These are phyloP conservation scores for Stephania yunnanensis DNA, from an alignment of 164 flowering plant species.

Conservation along the genomic window DNA sequence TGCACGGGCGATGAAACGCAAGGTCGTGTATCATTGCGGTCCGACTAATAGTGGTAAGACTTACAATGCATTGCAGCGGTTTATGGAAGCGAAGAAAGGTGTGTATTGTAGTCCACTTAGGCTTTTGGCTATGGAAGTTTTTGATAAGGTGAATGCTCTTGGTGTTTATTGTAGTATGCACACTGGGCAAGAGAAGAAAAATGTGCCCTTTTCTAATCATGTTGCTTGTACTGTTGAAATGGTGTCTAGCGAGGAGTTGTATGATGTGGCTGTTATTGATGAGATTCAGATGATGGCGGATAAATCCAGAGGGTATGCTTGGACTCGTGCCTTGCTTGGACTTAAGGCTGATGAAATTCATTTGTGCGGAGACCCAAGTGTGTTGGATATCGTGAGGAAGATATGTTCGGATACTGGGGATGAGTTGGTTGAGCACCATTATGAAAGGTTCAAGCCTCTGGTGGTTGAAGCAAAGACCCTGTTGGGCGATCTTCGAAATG, in stretches of 20 bases:
- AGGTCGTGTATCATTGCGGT: constrained; percentile 88
- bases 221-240: constrained; percentile 90
- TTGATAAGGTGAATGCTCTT: constrained; percentile 72
- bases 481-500: constrained; percentile 63
- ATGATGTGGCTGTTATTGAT: constrained; percentile 90
- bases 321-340: constrained; percentile 92
- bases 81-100: constrained; percentile 87
- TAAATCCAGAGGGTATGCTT: constrained; percentile 73
- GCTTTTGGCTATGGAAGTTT: constrained; percentile 93
- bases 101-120: constrained; percentile 88
- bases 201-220: constrained; percentile 74
- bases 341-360: constrained; percentile 93
- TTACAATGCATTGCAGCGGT: constrained; percentile 77
- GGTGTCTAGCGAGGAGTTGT: constrained; percentile 72
- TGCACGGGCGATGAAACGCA: constrained; percentile 89
- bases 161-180: constrained; percentile 88
- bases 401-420: constrained; percentile 83
- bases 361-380: constrained; percentile 96
- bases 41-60: constrained; percentile 97
- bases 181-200: constrained; percentile 86
- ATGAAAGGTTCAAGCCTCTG: constrained; percentile 86
- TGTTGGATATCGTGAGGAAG: constrained; percentile 57
- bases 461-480: constrained; percentile 92
- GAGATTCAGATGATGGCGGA: constrained; percentile 97
- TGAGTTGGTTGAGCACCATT: constrained; percentile 66